These are phyloP conservation scores for Tirmania nivea DNA, from an alignment of 495 filamentous ascomycete genomes.

Conservation along the genomic window DNA sequence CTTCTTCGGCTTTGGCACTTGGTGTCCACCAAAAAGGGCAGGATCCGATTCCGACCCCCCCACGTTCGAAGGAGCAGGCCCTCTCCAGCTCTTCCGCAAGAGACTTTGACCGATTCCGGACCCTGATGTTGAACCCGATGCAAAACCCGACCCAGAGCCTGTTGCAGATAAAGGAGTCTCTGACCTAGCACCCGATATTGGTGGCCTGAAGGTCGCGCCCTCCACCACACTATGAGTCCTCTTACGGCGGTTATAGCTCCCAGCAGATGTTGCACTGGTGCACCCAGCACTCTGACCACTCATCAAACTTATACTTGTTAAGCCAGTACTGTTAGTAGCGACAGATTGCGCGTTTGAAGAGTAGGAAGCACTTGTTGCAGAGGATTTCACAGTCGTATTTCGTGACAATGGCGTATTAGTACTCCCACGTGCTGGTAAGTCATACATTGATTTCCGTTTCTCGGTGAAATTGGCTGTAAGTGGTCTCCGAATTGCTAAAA, in stretches of 20 bases:
- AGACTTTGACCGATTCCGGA: slow-evolving; percentile 3
- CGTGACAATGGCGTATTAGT: slow-evolving; percentile 27
- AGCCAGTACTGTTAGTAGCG: slow-evolving; percentile 46
- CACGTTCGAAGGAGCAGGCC: slow-evolving; percentile 9
- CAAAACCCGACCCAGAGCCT: slow-evolving; percentile 2
- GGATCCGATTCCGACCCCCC: not conserved
- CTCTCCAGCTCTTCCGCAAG: slow-evolving; percentile 13
- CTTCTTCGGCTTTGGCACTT: slow-evolving; percentile 76
- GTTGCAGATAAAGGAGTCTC: not conserved
- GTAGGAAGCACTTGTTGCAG: slow-evolving; percentile 48
- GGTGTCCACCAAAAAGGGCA: slow-evolving; percentile 50
- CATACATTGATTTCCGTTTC: slow-evolving; percentile 62
- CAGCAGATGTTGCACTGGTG: slow-evolving; percentile 87
- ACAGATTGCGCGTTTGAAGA: not conserved
- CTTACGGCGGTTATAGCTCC: slow-evolving; percentile 63
- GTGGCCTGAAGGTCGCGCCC: slow-evolving; percentile 5
- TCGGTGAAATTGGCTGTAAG: not conserved
- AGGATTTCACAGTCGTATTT: slow-evolving; percentile 47
- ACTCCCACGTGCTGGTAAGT: slow-evolving; percentile 33
- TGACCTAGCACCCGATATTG: not conserved
- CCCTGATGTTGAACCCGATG: slow-evolving; percentile 3
- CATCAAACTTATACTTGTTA: slow-evolving; percentile 73
- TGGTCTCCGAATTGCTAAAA: not conserved
- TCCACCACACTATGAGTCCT: slow-evolving; percentile 33
- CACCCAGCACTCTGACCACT: slow-evolving; percentile 75